Conservation (phyloP, 139 green algal species). For the Parachlorella kessleri region DNA sequence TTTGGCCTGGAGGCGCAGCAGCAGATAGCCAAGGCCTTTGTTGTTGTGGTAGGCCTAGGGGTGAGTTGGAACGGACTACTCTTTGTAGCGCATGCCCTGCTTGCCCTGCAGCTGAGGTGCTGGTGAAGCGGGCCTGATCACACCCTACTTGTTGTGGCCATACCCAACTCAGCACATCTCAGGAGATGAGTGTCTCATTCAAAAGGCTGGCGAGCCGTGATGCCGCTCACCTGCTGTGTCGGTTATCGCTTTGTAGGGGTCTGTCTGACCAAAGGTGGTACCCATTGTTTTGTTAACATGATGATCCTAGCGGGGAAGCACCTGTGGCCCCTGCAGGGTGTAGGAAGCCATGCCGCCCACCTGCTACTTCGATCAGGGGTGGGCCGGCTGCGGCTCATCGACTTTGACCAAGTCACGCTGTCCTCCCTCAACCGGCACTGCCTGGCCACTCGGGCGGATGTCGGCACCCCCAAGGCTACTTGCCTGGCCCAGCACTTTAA, state of each 20-base stretch:
- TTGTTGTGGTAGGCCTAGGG: constrained; percentile 94
- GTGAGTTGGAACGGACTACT: constrained; percentile 55
- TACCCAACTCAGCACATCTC: too few relatives aligned
- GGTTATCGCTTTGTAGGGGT: too few relatives aligned
- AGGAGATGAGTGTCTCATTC: too few relatives aligned
- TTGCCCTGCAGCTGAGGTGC: too few relatives aligned
- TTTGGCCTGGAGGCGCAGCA: constrained; percentile 82
- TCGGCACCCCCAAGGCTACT: constrained; percentile 89
- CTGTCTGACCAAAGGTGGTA: too few relatives aligned
- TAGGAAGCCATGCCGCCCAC: constrained; percentile 94
- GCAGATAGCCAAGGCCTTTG: constrained; percentile 71
- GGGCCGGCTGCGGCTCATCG: constrained; percentile 87
- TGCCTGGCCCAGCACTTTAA: constrained; percentile 82
- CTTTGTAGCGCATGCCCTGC: too few relatives aligned
- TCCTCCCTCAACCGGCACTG: constrained; percentile 95
- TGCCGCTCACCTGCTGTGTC: too few relatives aligned
- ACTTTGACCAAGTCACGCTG: constrained; percentile 97
- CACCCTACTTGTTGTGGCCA: too few relatives aligned
- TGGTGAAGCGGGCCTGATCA: too few relatives aligned
- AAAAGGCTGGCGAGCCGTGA: too few relatives aligned
- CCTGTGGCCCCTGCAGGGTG: constrained; percentile 70
- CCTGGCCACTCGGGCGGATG: constrained; percentile 89
- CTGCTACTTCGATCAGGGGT: constrained; percentile 94
- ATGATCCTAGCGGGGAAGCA: too few relatives aligned
- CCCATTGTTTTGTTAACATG: too few relatives aligned